Percentiles rank a stretch among this genome's conserved stretches.
Evolutionary conservation across 192 early-diverging fungal species (phyloP).

Genomic region (Backusella macrospora): DNA sequence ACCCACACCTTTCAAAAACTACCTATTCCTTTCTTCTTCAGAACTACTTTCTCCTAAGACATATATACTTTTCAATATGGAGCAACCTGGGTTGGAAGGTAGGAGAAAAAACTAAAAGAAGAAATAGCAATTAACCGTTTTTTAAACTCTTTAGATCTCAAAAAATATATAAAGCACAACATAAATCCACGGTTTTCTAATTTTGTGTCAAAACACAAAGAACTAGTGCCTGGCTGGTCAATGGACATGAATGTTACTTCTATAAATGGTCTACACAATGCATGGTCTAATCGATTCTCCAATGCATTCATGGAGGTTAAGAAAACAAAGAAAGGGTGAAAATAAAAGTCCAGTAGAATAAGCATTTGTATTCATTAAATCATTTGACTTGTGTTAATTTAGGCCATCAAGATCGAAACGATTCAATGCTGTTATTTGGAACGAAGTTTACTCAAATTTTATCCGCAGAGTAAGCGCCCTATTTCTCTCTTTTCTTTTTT

Average conservation of each 20-base stretch:
- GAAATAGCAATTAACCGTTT: not conserved
- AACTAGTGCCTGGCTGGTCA: conserved; percentile 10
- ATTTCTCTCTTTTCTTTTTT: conserved; percentile 6
- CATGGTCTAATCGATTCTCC: conserved; percentile 9
- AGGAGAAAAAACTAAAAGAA: not conserved
- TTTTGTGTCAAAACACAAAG: not conserved
- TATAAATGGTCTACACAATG: conserved; percentile 9
- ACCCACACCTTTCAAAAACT: too few relatives aligned
- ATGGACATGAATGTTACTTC: conserved; percentile 6
- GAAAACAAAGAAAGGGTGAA: conserved; percentile 18
- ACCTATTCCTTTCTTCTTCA: not conserved
- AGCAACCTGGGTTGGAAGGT: not conserved
- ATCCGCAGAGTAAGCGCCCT: conserved; percentile 6
- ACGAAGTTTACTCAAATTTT: conserved; percentile 12
- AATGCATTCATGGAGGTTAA: conserved; percentile 18
- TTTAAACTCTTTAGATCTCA: not conserved
- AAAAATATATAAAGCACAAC: not conserved
- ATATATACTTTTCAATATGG: not conserved
- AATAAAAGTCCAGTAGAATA: conserved; percentile 18
- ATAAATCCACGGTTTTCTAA: not conserved
- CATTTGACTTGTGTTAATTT: conserved; percentile 16
- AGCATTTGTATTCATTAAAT: conserved; percentile 19
- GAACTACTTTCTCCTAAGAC: not conserved
- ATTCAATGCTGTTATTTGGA: conserved; percentile 5
- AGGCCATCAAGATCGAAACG: conserved; percentile 14